phyloP scores from a whole-genome alignment of 2,329 filamentous ascomycete genomes.

The Cercospora sp. region DNA sequence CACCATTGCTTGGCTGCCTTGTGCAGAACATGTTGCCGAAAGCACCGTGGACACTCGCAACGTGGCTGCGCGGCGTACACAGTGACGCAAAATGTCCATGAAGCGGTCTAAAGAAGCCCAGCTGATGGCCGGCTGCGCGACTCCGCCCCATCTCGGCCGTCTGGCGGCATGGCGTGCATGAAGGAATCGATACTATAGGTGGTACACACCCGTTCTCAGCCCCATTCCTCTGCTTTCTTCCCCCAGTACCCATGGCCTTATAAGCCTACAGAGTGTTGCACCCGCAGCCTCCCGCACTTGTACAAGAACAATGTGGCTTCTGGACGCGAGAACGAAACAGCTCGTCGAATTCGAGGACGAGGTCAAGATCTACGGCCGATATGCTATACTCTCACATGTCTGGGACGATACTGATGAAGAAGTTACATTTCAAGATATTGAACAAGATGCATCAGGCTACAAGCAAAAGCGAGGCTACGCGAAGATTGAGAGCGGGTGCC shows the following conservation, averaged over 20 bases:
- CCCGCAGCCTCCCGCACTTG: neutral
- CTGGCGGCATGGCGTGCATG: constrained; percentile 13
- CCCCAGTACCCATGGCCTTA: neutral
- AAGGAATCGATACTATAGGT: constrained; percentile 7
- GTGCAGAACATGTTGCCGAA: neutral
- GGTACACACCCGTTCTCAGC: neutral
- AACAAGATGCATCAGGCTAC: neutral
- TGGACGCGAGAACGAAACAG: constrained; percentile 21
- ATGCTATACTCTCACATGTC: constrained; percentile 33
- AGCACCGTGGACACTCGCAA: neutral
- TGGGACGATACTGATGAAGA: constrained; percentile 28
- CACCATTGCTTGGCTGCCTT: neutral
- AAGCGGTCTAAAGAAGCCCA: neutral
- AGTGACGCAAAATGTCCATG: neutral
- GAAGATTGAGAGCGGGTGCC: constrained; percentile 29
- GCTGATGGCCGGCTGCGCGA: constrained; percentile 4
- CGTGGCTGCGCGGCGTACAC: neutral
- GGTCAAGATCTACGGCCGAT: constrained; percentile 25
- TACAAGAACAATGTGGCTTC: constrained; percentile 26
- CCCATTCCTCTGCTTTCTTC: neutral
- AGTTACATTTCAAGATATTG: constrained; percentile 30
- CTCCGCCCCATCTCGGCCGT: constrained; percentile 1
- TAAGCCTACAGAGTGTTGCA: neutral
- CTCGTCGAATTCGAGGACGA: constrained; percentile 26
- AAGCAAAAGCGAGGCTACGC: constrained; percentile 25